Conservation (phyloP, 768 basidiomycete species). For the Lepiota subincarnata region DNA sequence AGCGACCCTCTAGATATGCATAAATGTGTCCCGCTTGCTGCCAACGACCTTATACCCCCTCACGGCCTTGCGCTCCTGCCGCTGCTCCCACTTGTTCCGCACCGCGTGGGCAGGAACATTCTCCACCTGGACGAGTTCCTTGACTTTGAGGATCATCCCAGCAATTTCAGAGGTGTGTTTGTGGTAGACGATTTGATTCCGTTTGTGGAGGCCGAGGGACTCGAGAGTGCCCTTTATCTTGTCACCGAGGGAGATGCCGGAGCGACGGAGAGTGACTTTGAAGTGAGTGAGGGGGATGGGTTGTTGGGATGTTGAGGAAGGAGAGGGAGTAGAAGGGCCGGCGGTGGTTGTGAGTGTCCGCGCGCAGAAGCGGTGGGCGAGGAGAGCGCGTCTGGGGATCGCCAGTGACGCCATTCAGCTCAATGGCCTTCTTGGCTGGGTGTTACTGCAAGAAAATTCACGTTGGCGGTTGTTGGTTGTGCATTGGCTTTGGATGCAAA, state of each 20-base stretch:
- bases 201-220: conserved; percentile 79
- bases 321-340: background rate
- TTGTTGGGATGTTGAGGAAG: conserved; percentile 1
- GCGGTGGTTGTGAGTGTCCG: conserved; percentile 11
- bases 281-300: conserved; percentile 59
- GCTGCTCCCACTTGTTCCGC: conserved; percentile 65
- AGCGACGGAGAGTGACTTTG: conserved; percentile 86
- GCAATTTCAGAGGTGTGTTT: conserved; percentile 68
- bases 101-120: conserved; percentile 73
- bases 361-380: background rate
- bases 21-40: conserved; percentile 26
- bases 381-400: background rate
- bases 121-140: conserved; percentile 86
- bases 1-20: conserved; percentile 22
- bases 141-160: conserved; percentile 82
- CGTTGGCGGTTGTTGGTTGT: too few relatives aligned
- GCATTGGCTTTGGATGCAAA: too few relatives aligned
- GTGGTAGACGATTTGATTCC: conserved; percentile 84
- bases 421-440: too few relatives aligned
- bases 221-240: conserved; percentile 68
- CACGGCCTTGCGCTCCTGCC: conserved; percentile 58
- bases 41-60: conserved; percentile 65
- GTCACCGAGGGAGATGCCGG: conserved; percentile 77
- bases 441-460: too few relatives aligned
- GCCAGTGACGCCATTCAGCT: conserved; percentile 1